Evolutionary conservation across 192 early-diverging fungal species (phyloP).

Genomic region (Coemansia erecta): DNA sequence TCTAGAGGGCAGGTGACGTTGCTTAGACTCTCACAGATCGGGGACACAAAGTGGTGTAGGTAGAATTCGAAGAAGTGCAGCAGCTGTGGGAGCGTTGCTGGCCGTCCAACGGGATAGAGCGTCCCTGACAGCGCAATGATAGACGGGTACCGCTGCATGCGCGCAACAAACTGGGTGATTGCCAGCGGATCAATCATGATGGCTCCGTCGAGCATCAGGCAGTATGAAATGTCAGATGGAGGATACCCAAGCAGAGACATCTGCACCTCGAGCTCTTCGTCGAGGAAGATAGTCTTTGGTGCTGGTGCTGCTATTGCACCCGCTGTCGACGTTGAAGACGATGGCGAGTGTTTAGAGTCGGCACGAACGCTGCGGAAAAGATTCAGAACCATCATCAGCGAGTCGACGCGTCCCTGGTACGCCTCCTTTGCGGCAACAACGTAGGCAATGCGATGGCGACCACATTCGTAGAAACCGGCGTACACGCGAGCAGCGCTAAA

Average conservation of each 20-base stretch:
- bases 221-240: constrained; percentile 21
- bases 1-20: constrained; percentile 33
- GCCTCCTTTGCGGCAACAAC: constrained; percentile 85
- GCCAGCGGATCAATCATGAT: constrained; percentile 46
- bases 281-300: constrained; percentile 39
- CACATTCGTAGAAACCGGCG: constrained; percentile 87
- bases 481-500: constrained; percentile 64
- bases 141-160: constrained; percentile 31
- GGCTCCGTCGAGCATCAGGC: constrained; percentile 35
- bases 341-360: neutral
- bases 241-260: constrained; percentile 35
- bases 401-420: constrained; percentile 41
- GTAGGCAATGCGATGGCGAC: constrained; percentile 87
- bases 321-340: constrained; percentile 13
- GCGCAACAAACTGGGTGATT: constrained; percentile 47
- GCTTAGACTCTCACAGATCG: constrained; percentile 46
- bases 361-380: constrained; percentile 40
- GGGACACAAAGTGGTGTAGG: constrained; percentile 47
- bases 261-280: constrained; percentile 47
- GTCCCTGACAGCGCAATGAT: constrained; percentile 39
- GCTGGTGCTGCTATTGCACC: neutral
- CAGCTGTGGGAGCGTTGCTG: constrained; percentile 33
- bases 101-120: constrained; percentile 40
- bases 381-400: constrained; percentile 52
- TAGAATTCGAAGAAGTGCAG: constrained; percentile 42